phyloP scores from a whole-genome alignment of 1,284 basidiomycete species.

The Apiotrichum akiyoshidainum region DNA sequence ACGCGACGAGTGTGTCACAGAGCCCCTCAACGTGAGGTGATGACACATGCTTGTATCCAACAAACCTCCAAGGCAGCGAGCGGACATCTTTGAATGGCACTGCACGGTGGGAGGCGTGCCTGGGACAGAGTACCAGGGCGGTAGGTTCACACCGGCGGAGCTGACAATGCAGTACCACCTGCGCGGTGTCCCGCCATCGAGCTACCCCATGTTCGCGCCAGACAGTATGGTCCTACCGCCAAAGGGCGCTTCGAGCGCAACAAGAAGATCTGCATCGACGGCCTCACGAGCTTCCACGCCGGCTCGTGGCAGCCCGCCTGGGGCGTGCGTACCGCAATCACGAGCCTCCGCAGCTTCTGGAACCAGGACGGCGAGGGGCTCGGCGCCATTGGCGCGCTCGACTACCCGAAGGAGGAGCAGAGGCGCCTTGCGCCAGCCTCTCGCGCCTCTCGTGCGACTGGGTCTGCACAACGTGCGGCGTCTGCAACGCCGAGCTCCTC shows the following conservation, averaged over 20 bases:
- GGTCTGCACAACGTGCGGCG: constrained; percentile 71
- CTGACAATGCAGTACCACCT: constrained; percentile 68
- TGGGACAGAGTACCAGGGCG: constrained; percentile 85
- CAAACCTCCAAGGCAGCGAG: too few species aligned
- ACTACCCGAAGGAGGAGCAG: constrained; percentile 72
- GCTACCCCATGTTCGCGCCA: constrained; percentile 92
- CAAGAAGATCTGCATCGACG: constrained; percentile 90
- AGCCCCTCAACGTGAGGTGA: too few species aligned
- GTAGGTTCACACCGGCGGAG: constrained; percentile 51
- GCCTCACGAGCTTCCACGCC: constrained; percentile 69
- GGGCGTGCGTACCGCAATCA: constrained; percentile 94
- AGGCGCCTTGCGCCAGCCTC: constrained; percentile 74
- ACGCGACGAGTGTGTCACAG: too few species aligned
- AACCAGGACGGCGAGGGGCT: constrained; percentile 82
- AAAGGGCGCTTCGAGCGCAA: constrained; percentile 93
- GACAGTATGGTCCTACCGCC: constrained; percentile 92
- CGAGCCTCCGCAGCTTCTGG: constrained; percentile 87
- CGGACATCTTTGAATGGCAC: constrained; percentile 74
- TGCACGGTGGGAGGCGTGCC: constrained; percentile 85
- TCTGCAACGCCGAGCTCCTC: constrained; percentile 65
- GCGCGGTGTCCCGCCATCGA: constrained; percentile 81
- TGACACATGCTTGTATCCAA: too few species aligned
- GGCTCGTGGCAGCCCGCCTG: constrained; percentile 87
- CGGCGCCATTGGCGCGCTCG: constrained; percentile 84
- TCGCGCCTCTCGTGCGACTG: constrained; percentile 77